Evolutionary conservation across 257 asterid species (phyloP).

Genomic region (Handroanthus guayacan): DNA sequence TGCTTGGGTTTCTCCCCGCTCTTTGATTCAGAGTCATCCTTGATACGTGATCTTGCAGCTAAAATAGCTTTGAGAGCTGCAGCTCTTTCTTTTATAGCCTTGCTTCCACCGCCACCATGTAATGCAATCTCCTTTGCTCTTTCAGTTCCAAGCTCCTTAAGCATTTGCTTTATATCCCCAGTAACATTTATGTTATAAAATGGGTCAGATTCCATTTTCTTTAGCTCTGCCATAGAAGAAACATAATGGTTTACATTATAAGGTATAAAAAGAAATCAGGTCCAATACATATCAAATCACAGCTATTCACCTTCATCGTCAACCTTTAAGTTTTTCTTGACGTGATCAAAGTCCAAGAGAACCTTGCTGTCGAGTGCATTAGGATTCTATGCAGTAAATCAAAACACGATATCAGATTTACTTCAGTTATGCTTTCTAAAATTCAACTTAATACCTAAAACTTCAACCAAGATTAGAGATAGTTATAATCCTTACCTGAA

Average conservation of each 20-base stretch:
- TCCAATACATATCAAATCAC: neutral
- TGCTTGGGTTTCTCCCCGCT: slow-evolving; percentile 63
- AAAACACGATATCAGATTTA: slow-evolving; percentile 31
- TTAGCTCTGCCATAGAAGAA: slow-evolving; percentile 57
- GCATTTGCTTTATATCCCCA: slow-evolving; percentile 93
- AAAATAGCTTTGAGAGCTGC: slow-evolving; percentile 84
- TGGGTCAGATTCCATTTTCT: slow-evolving; percentile 87
- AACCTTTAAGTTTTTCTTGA: slow-evolving; percentile 80
- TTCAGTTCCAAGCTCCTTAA: slow-evolving; percentile 94
- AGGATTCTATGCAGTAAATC: slow-evolving; percentile 69
- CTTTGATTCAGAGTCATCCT: slow-evolving; percentile 63
- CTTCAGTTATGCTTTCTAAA: slow-evolving; percentile 9
- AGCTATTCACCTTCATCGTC: slow-evolving; percentile 83
- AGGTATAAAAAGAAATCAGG: slow-evolving; percentile 4
- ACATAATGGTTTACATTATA: slow-evolving; percentile 17
- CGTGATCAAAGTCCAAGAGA: slow-evolving; percentile 88
- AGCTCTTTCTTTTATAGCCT: slow-evolving; percentile 88
- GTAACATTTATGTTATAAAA: slow-evolving; percentile 77
- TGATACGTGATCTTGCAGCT: slow-evolving; percentile 90
- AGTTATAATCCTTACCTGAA: slow-evolving; percentile 65
- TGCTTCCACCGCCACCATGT: slow-evolving; percentile 99
- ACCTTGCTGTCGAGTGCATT: slow-evolving; percentile 82
- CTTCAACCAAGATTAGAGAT: slow-evolving; percentile 20
- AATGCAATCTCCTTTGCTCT: slow-evolving; percentile 90
- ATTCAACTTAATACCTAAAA: slow-evolving; percentile 17